Percentiles rank a stretch among this genome's conserved stretches.
Evolutionary conservation across 2,329 filamentous ascomycete genomes (phyloP).

Genomic region (Aspergillus nomiae): DNA sequence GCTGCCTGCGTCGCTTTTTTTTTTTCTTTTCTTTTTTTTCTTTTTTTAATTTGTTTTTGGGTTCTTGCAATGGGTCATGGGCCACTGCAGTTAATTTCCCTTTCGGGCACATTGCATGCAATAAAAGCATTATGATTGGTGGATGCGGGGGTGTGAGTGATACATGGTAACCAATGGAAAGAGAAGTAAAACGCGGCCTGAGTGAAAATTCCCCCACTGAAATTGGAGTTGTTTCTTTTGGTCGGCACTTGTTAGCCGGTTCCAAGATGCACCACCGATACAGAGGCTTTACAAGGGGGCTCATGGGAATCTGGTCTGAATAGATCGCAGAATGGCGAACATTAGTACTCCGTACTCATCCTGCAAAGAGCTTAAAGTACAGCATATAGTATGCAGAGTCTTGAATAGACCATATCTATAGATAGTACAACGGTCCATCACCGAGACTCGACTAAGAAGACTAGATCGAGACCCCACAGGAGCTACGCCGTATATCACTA

Average conservation of each 20-base stretch:
- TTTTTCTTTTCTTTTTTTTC: neutral
- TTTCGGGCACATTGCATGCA: constrained; percentile 16
- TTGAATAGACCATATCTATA: neutral
- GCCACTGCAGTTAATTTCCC: constrained; percentile 14
- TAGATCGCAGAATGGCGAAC: neutral
- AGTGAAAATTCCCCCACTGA: neutral
- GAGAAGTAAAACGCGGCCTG: constrained; percentile 1
- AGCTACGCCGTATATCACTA: neutral
- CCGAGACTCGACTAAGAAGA: neutral
- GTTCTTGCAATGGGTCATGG: constrained; percentile 3
- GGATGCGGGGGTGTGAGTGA: neutral
- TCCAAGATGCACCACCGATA: neutral
- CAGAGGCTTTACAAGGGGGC: neutral
- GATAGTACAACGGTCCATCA: neutral
- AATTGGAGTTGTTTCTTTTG: neutral
- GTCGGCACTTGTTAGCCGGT: constrained; percentile 3
- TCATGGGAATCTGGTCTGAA: neutral
- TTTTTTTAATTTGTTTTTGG: neutral
- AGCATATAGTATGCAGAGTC: neutral
- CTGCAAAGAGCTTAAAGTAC: neutral
- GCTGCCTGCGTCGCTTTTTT: neutral
- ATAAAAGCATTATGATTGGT: constrained; percentile 21
- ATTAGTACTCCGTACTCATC: neutral
- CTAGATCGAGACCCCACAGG: neutral
- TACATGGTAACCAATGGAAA: constrained; percentile 9